These are phyloP conservation scores for Blakeslea trispora DNA, from an alignment of 371 early-diverging fungal genomes.

Conservation along the genomic window DNA sequence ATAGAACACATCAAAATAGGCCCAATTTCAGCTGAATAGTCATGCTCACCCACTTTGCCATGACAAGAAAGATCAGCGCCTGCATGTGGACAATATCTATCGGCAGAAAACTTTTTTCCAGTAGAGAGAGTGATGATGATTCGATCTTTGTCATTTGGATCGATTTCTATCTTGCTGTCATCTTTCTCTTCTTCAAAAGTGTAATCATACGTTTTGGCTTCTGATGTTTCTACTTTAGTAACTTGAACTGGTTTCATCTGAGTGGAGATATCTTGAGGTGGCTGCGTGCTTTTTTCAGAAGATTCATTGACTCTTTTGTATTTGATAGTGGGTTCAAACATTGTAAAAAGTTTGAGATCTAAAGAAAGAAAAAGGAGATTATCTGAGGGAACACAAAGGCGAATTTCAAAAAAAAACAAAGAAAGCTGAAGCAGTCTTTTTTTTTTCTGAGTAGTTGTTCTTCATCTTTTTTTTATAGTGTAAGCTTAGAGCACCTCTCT, in stretches of 20 bases:
- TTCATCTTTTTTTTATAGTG: too few species aligned
- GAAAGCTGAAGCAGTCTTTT: too few species aligned
- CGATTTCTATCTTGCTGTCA: conserved; percentile 33
- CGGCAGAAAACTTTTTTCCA: conserved; percentile 42
- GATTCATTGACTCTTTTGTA: conserved; percentile 37
- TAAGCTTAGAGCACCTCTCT: too few species aligned
- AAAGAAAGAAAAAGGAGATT: neutral
- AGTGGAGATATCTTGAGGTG: neutral
- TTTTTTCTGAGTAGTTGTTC: too few species aligned
- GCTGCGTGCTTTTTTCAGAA: conserved; percentile 1
- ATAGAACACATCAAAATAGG: conserved; percentile 44
- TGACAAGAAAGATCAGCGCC: conserved; percentile 47
- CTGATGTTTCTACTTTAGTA: too few species aligned
- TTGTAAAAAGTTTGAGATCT: neutral
- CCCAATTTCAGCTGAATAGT: conserved; percentile 52
- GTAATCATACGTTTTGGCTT: neutral
- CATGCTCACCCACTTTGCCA: conserved; percentile 42
- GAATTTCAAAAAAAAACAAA: too few species aligned
- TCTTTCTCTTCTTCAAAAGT: conserved; percentile 22
- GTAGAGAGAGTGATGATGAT: conserved; percentile 44
- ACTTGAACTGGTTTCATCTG: too few species aligned
- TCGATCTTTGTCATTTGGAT: conserved; percentile 42
- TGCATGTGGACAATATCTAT: conserved; percentile 58
- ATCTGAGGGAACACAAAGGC: neutral
- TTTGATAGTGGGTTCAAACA: conserved; percentile 53